Evolutionary conservation across 1,284 basidiomycete species (phyloP), one percentile per base, ranked within the genome.

Genomic region (Ceratobasidium sp.): DNA sequence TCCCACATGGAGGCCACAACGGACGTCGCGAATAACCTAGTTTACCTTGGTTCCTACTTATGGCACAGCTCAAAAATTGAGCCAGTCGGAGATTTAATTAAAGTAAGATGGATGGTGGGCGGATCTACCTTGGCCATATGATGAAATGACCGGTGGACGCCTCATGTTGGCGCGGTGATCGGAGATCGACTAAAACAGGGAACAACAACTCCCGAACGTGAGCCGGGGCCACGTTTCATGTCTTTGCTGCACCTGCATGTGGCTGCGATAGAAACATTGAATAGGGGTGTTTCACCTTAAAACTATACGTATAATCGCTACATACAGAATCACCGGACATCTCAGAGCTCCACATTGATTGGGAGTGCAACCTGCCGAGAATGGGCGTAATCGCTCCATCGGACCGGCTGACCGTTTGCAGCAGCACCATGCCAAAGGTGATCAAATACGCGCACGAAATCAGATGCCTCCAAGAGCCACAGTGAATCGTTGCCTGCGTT

Each of bases 391-490:
- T 66, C 64, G 34, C 64, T 34, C 64, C 64, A 66, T 53, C 64
- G 29, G 31, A 66, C 37, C 11, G 64, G 49, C 14, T 41, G 64
- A 8, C 64, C 64, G 19, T 53, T 41, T 13, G 37, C 64, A 2
- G 64, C 64, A 2, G 31, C 64, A 8, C 48, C 64, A 54, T 53
- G 64, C 64, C 64, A 66, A 24, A 66, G 37, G 34, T 66, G 64
- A 37, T 66, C 62, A 22, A 64, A 29, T 19, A 64, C 62, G 7
- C 43, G 62, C 22, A 64, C 62, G 46, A 64, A 64, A 49, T 48
- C 53, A 2, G 53, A 49, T 29, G 37, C 62, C 13, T 46, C 19
- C 62, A 48, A 43, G 29, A 64, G n/a, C 62, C 62, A 64, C 2
- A 48, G 3, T 16, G 13, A 22, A 49, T 31, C 3, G 16, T 64